Evolutionary conservation across 768 basidiomycete species (phyloP).

Genomic region (Tricholoma bakamatsutake): DNA sequence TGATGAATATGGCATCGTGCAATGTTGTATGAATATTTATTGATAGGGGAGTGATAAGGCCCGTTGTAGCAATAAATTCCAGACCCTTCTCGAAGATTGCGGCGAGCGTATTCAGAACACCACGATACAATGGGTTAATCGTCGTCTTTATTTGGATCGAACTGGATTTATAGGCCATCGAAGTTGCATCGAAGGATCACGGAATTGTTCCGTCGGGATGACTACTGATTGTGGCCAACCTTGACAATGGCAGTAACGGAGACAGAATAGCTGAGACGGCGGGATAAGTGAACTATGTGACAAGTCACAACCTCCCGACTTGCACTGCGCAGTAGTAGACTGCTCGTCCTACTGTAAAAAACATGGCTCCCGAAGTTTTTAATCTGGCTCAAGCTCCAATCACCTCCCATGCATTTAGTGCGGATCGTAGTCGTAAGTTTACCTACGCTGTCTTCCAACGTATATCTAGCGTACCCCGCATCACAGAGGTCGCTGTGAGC

Average conservation of each 20-base stretch:
- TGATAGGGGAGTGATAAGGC: too few relatives aligned
- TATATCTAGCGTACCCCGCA: conserved; percentile 1
- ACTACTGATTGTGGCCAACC: neutral
- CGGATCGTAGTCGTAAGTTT: conserved; percentile 75
- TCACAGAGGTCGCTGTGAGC: conserved; percentile 82
- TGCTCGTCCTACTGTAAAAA: conserved; percentile 67
- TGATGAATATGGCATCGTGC: too few relatives aligned
- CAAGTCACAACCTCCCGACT: neutral
- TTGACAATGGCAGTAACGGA: neutral
- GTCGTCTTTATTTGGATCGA: too few relatives aligned
- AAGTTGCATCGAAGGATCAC: too few relatives aligned
- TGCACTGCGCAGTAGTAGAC: conserved; percentile 62
- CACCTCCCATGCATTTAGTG: conserved; percentile 87
- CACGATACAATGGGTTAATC: too few relatives aligned
- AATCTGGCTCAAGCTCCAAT: conserved; percentile 79
- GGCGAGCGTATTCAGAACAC: too few relatives aligned
- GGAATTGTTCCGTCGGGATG: too few relatives aligned
- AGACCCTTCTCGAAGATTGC: too few relatives aligned
- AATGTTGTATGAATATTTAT: too few relatives aligned
- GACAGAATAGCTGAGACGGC: too few relatives aligned
- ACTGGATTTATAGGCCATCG: too few relatives aligned
- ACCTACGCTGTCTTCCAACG: neutral
- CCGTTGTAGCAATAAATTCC: too few relatives aligned
- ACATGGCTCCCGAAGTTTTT: conserved; percentile 68
- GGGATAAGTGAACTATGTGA: neutral